Conservation (phyloP, 306 rosid species). For the Pterocarpus santalinus region DNA sequence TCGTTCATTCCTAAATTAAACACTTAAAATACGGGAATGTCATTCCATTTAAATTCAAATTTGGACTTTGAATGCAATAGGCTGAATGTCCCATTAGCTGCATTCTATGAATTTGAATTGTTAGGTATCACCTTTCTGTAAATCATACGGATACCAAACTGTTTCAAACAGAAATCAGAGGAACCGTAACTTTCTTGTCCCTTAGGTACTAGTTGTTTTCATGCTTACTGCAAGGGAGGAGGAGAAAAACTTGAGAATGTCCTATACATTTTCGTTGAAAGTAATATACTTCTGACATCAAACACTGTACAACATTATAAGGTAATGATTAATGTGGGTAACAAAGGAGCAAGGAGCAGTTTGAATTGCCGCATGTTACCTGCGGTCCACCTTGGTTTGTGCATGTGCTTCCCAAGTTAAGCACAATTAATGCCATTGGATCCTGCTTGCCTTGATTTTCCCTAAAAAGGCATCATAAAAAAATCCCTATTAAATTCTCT, state of each 20-base stretch:
- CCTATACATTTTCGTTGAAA: background rate
- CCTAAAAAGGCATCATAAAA: constrained; percentile 9
- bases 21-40: background rate
- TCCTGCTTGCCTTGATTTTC: constrained; percentile 42
- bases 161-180: constrained; percentile 34
- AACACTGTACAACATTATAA: constrained; percentile 42
- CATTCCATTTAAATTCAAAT: constrained; percentile 29
- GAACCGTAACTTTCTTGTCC: background rate
- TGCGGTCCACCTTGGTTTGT: constrained; percentile 40
- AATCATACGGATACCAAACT: background rate
- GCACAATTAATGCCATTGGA: constrained; percentile 39
- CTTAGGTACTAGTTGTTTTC: constrained; percentile 43
- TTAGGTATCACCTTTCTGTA: constrained; percentile 17
- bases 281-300: constrained; percentile 26
- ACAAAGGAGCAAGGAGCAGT: constrained; percentile 52
- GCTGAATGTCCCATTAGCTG: constrained; percentile 28
- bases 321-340: constrained; percentile 49
- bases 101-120: constrained; percentile 36
- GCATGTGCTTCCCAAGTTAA: constrained; percentile 50
- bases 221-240: constrained; percentile 17
- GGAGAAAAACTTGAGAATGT: background rate
- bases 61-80: constrained; percentile 40
- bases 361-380: constrained; percentile 45
- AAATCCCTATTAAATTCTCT: constrained; percentile 30
- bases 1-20: constrained; percentile 11